Evolutionary conservation across 768 basidiomycete species (phyloP).

Genomic region (Boletus sensibilis): DNA sequence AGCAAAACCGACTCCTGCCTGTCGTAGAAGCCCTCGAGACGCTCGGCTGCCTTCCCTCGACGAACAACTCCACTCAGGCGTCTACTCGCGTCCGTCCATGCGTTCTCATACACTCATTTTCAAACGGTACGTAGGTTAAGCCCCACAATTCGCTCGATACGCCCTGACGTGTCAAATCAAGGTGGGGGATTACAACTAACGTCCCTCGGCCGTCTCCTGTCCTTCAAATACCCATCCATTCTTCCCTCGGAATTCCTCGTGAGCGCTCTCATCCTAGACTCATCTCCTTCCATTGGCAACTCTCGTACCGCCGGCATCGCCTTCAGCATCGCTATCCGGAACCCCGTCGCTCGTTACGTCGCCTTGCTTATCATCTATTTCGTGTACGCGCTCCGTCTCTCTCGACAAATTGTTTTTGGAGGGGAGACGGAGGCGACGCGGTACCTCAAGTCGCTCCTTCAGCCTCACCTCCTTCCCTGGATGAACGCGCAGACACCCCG

Average conservation of each 20-base stretch:
- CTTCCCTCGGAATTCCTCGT: background rate
- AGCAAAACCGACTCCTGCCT: slow-evolving; percentile 22
- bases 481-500: slow-evolving; percentile 31
- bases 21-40: slow-evolving; percentile 23
- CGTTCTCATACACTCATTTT: slow-evolving; percentile 30
- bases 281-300: slow-evolving; percentile 14
- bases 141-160: background rate
- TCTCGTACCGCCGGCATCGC: slow-evolving; percentile 22
- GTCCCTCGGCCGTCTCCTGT: slow-evolving; percentile 18
- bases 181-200: slow-evolving; percentile 26
- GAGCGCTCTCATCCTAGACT: slow-evolving; percentile 25
- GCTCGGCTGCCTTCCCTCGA: slow-evolving; percentile 23
- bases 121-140: slow-evolving; percentile 22
- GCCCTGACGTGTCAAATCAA: slow-evolving; percentile 7
- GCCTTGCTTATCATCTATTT: slow-evolving; percentile 15
- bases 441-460: slow-evolving; percentile 14
- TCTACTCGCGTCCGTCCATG: slow-evolving; percentile 15
- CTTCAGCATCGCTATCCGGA: slow-evolving; percentile 22
- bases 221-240: slow-evolving; percentile 16
- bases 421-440: slow-evolving; percentile 6
- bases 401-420: slow-evolving; percentile 15
- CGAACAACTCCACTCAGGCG: background rate
- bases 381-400: slow-evolving; percentile 12
- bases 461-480: slow-evolving; percentile 34
- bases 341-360: slow-evolving; percentile 18